A percentile compares a stretch with the other conserved stretches of the same genome.
These are phyloP conservation scores for Podila clonocystis DNA, from an alignment of 192 early-diverging fungal species.

Conservation along the genomic window DNA sequence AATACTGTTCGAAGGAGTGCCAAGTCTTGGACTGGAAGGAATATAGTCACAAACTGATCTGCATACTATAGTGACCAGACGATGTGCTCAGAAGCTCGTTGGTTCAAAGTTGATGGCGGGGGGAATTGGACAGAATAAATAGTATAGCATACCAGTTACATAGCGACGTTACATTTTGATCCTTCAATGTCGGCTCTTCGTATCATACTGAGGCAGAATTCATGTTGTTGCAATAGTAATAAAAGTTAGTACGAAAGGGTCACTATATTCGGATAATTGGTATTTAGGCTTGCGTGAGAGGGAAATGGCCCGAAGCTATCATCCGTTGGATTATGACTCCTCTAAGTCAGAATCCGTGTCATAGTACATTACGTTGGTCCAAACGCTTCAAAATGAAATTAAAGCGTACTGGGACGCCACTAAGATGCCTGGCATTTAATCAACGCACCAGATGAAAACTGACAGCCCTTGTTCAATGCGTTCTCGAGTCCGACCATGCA, in stretches of 20 bases:
- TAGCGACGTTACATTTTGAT: slow-evolving; percentile 18
- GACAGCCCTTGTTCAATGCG: no score
- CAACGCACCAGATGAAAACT: no score
- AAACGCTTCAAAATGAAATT: no score
- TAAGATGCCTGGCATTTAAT: no score
- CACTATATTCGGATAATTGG: no score
- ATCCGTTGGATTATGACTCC: no score
- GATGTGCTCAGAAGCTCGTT: slow-evolving; percentile 17
- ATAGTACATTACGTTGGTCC: no score
- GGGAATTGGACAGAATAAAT: slow-evolving; percentile 36
- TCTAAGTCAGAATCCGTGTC: no score
- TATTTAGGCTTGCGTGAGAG: no score
- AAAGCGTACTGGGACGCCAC: no score
- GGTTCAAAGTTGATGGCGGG: slow-evolving; percentile 29
- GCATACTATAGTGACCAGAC: slow-evolving; percentile 21
- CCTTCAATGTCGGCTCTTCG: slow-evolving; percentile 24
- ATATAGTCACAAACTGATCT: slow-evolving; percentile 35
- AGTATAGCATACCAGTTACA: slow-evolving; percentile 30
- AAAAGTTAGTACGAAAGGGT: slow-evolving; percentile 4
- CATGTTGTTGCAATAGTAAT: slow-evolving; percentile 8
- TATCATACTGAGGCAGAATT: slow-evolving; percentile 22
- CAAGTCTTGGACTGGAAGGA: slow-evolving; percentile 44
- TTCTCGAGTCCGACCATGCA: no score
- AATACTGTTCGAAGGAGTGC: slow-evolving; percentile 42
- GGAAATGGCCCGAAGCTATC: no score